A percentile compares a stretch with the other conserved stretches of the same genome.
Evolutionary conservation across 306 rosid species (phyloP).

Genomic region (Casuarina cunninghamiana): DNA sequence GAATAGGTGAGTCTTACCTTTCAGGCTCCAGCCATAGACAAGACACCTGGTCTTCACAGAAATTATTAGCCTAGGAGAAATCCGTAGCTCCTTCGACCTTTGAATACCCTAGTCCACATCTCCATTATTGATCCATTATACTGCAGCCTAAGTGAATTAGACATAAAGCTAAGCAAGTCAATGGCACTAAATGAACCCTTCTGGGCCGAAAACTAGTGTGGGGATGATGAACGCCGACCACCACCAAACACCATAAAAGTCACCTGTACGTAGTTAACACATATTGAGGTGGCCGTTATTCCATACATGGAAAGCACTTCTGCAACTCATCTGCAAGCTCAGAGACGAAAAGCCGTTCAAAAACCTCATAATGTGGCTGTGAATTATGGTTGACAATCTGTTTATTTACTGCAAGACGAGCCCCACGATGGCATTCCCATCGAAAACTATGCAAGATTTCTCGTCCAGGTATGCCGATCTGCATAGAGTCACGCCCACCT

Average conservation of each 20-base stretch:
- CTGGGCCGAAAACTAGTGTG: conserved; percentile 32
- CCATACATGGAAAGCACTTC: background rate
- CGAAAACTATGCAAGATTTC: no score
- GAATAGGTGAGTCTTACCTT: no score
- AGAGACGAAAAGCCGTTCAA: background rate
- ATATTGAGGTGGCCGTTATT: background rate
- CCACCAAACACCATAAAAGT: no score
- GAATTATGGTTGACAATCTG: background rate
- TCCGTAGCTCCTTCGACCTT: conserved; percentile 24
- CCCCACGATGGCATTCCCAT: no score
- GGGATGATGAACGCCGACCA: conserved; percentile 20
- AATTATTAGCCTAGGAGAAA: conserved; percentile 36
- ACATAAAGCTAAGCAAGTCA: conserved; percentile 39
- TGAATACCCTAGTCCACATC: conserved; percentile 24
- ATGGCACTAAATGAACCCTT: conserved; percentile 24
- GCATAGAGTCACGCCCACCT: no score
- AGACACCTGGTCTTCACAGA: conserved; percentile 29
- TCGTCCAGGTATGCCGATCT: no score
- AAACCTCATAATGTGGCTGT: no score
- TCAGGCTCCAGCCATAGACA: background rate
- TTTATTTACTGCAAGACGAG: background rate
- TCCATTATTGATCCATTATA: conserved; percentile 44
- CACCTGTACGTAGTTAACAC: conserved; percentile 26
- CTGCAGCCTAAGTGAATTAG: conserved; percentile 28
- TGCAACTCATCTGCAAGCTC: background rate